Base-by-base conservation (phyloP, 176 grass and related monocot species). In the Oryza glaberrima region DNA sequence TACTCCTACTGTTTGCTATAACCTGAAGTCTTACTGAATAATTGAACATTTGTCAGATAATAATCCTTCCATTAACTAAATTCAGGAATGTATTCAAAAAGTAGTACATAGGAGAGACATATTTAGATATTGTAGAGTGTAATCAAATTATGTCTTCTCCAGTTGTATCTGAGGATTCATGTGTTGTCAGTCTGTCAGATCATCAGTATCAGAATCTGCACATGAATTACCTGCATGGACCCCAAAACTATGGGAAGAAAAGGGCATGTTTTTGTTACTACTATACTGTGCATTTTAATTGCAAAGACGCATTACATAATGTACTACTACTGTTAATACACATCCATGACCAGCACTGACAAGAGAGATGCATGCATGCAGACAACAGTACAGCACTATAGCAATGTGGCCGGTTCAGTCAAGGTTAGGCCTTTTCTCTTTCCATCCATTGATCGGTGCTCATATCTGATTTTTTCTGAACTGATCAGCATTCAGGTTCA, bases 401-500 rank as follows among this genome's bases (percentile, higher is more conserved):
- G 35, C 77, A 43, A 67, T 69, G 45, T 68, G 64, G 32, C 15
- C 34, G 73, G 46, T 28, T 64, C 49, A 30, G 83, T n/a, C 35
- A 70, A 51, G 83, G 5, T 30, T 69, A 77, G n/a, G 82, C 32
- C 35, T 77, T 84, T 77, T 20, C 79, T 10, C 43, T 40, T 81
- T 52, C 66, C 4, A 32, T 70, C 19, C 20, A 56, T 40, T 3
- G 2, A 56, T 58, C 12, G 1, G 23, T 17, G 19, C 22, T 20
- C 30, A 56, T 34, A 58, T 34, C 47, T 58, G n/a, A 72, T 10
- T n/a, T 63, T 56, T 56, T 63, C 58, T 63, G 58, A 63, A 9
- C 58, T 63, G n/a, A 63, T 63, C 58, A 23, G n/a, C 58, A 63
- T 8, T 9, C 43, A 44, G 43, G 43, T 44, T 44, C 43, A 44